Conservation (phyloP, 2,329 filamentous ascomycete species). For the Fonsecaea monophora region DNA sequence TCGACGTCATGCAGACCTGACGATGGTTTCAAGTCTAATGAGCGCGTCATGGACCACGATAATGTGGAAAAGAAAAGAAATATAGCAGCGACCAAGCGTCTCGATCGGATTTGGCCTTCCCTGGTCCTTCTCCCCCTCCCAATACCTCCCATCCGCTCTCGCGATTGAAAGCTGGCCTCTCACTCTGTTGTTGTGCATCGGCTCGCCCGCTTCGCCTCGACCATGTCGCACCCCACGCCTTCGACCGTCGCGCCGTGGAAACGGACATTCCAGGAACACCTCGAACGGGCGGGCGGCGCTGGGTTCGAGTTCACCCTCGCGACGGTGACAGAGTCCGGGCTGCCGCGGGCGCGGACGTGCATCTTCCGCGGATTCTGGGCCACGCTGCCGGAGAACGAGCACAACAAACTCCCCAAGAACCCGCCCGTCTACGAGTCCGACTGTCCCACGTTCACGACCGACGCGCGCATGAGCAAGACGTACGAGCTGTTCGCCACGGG, state of each 20-base stretch:
- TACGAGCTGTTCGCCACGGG: slow-evolving; percentile 68
- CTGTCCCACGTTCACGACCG: slow-evolving; percentile 82
- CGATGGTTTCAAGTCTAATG: slow-evolving; percentile 11
- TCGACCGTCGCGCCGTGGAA: slow-evolving; percentile 60
- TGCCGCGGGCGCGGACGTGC: slow-evolving; percentile 72
- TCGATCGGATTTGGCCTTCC: not conserved
- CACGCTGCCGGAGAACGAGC: slow-evolving; percentile 70
- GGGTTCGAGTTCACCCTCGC: slow-evolving; percentile 51
- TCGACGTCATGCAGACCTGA: slow-evolving; percentile 9
- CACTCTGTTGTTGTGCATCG: slow-evolving; percentile 7
- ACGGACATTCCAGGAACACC: slow-evolving; percentile 56
- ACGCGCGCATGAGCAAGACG: slow-evolving; percentile 84
- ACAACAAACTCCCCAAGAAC: slow-evolving; percentile 76
- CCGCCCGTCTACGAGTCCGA: slow-evolving; percentile 75
- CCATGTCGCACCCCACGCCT: slow-evolving; percentile 48
- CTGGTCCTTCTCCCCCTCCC: not conserved
- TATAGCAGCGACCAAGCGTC: not conserved
- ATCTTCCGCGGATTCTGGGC: slow-evolving; percentile 87
- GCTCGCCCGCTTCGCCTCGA: slow-evolving; percentile 39
- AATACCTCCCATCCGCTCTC: not conserved
- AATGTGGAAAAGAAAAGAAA: not conserved
- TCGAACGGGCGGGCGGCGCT: slow-evolving; percentile 48
- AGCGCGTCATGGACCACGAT: slow-evolving; percentile 17
- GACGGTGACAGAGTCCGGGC: slow-evolving; percentile 49
- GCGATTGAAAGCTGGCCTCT: slow-evolving; percentile 18